Percentiles rank a stretch among this genome's conserved stretches.
Evolutionary conservation across 2,329 filamentous ascomycete genomes (phyloP).

Genomic region (Neofusicoccum ribis): DNA sequence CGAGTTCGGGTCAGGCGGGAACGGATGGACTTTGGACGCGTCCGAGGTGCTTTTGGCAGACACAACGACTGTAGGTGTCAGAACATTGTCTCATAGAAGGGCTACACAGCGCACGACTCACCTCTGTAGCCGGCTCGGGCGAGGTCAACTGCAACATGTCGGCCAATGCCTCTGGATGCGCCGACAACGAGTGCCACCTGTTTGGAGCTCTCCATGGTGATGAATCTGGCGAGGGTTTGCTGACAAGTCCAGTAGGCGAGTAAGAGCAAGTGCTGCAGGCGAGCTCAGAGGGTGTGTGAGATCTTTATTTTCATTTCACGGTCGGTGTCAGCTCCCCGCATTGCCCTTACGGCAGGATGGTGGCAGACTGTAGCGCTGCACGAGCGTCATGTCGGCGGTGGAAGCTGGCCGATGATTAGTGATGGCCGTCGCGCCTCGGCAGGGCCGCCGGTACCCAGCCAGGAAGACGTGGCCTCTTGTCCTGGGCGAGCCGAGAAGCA

Average conservation of each 20-base stretch:
- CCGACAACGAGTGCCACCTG: constrained; percentile 70
- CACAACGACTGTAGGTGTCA: constrained; percentile 63
- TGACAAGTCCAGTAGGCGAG: not conserved
- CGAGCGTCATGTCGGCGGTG: not conserved
- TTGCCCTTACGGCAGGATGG: no score
- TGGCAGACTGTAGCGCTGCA: not conserved
- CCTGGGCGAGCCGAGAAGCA: no score
- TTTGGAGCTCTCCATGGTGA: constrained; percentile 3
- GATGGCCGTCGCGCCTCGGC: constrained; percentile 1
- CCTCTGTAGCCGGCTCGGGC: constrained; percentile 70
- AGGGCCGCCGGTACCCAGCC: not conserved
- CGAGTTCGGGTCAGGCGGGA: constrained; percentile 77
- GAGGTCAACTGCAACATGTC: constrained; percentile 77
- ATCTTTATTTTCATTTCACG: not conserved
- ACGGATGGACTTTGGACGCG: constrained; percentile 56
- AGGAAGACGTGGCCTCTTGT: not conserved
- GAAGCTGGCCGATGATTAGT: constrained; percentile 3
- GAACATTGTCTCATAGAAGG: not conserved
- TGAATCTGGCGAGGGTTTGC: no score
- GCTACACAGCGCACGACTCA: constrained; percentile 39
- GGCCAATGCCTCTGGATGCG: constrained; percentile 76
- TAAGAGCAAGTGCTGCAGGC: not conserved
- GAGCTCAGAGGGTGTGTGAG: not conserved
- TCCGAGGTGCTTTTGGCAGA: constrained; percentile 74
- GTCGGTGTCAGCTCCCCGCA: not conserved